Evolutionary conservation across 164 flowering plant species (phyloP).

Genomic region (Aristolochia californica): DNA sequence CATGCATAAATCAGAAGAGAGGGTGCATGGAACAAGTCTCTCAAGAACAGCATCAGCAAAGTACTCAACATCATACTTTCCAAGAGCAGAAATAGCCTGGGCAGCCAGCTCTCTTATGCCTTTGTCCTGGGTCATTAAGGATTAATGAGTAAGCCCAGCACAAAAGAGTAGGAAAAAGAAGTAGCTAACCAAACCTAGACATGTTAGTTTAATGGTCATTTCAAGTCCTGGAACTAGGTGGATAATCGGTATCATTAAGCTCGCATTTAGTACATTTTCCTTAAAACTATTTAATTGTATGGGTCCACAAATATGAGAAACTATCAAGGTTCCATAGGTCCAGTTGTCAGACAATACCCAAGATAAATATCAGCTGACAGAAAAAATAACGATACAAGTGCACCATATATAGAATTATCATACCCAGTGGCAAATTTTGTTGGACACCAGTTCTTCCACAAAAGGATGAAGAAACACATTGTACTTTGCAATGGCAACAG

Average conservation of each 20-base stretch:
- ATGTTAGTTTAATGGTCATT: too few relatives aligned
- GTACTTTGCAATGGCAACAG: constrained; percentile 71
- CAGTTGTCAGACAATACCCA: neutral
- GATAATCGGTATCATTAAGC: too few relatives aligned
- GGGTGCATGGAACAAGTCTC: constrained; percentile 68
- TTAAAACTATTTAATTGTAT: too few relatives aligned
- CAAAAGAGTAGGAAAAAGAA: too few relatives aligned
- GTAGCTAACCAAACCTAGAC: too few relatives aligned
- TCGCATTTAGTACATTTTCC: too few relatives aligned
- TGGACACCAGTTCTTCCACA: constrained; percentile 64
- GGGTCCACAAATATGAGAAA: too few relatives aligned
- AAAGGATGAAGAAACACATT: constrained; percentile 73
- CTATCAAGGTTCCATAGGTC: too few relatives aligned
- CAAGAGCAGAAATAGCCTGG: constrained; percentile 74
- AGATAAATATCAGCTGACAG: neutral
- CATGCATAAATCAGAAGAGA: constrained; percentile 84
- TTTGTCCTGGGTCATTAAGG: constrained; percentile 52
- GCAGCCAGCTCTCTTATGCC: constrained; percentile 90
- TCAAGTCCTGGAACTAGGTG: too few relatives aligned
- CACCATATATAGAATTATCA: constrained; percentile 7
- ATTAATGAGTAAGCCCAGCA: constrained; percentile 8
- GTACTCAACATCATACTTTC: constrained; percentile 69
- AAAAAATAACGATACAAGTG: neutral
- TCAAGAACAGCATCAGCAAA: constrained; percentile 55
- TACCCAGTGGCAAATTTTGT: constrained; percentile 97